These are phyloP conservation scores for Stagonosporopsis cucurbitacearum DNA, from an alignment of 2,329 filamentous ascomycete species.

Conservation along the genomic window DNA sequence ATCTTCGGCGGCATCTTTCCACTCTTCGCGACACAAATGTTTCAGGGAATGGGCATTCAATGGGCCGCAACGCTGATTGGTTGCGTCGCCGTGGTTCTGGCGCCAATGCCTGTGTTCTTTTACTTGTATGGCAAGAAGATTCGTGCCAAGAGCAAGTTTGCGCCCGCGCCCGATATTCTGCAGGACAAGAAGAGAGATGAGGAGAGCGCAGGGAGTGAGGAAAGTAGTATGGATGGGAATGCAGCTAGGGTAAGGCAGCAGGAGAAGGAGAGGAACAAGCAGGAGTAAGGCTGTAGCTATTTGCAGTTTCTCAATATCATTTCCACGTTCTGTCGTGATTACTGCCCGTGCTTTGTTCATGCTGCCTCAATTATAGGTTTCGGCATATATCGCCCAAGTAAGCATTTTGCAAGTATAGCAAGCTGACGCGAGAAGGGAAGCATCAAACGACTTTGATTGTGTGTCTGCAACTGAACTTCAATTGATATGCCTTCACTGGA, in stretches of 20 bases:
- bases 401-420: too few species aligned
- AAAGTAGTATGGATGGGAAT: background rate
- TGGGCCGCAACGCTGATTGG: conserved; percentile 56
- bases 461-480: too few species aligned
- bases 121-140: conserved; percentile 55
- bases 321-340: background rate
- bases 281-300: background rate
- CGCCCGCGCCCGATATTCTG: conserved; percentile 50
- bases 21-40: conserved; percentile 64
- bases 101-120: conserved; percentile 55
- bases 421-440: too few species aligned
- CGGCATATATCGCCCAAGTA: too few species aligned
- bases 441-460: too few species aligned
- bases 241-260: background rate
- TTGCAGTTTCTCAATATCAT: background rate
- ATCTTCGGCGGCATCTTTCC: conserved; percentile 60
- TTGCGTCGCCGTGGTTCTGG: conserved; percentile 50
- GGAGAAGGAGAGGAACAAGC: conserved; percentile 8
- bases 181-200: conserved; percentile 46
- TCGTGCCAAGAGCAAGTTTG: conserved; percentile 51
- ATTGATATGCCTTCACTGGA: background rate
- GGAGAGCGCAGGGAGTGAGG: conserved; percentile 27
- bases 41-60: conserved; percentile 59
- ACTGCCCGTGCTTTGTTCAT: too few species aligned
- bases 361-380: too few species aligned